Evolutionary conservation across 2,329 filamentous ascomycete genomes (phyloP).

Genomic region (Grosmannia penicillata): DNA sequence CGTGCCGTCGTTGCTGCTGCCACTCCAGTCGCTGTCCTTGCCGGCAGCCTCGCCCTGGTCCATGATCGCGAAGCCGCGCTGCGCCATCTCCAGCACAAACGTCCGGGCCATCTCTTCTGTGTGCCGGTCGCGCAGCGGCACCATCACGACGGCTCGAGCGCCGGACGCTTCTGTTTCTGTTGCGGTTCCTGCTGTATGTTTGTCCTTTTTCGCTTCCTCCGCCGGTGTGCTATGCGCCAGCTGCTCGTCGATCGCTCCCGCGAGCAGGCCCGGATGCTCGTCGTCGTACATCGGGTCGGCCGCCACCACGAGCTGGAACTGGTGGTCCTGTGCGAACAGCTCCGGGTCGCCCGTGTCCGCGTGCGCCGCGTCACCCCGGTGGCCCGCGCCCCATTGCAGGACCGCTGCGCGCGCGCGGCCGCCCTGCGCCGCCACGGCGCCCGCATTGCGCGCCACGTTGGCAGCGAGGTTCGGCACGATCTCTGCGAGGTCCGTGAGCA

Average conservation of each 20-base stretch:
- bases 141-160: slow-evolving; percentile 51
- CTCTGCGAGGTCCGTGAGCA: slow-evolving; percentile 69
- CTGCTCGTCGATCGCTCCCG: slow-evolving; percentile 53
- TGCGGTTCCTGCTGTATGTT: slow-evolving; percentile 33
- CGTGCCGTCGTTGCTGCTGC: slow-evolving; percentile 18
- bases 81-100: slow-evolving; percentile 47
- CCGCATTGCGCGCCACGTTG: slow-evolving; percentile 54
- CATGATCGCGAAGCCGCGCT: slow-evolving; percentile 38
- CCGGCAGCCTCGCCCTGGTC: slow-evolving; percentile 49
- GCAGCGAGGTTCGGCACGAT: slow-evolving; percentile 69
- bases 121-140: slow-evolving; percentile 62
- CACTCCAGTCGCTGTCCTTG: slow-evolving; percentile 56
- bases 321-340: slow-evolving; percentile 20
- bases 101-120: slow-evolving; percentile 43
- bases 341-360: slow-evolving; percentile 27
- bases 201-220: too few relatives aligned
- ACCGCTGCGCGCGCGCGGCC: slow-evolving; percentile 47
- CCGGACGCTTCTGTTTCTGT: neutral
- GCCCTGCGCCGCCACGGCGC: slow-evolving; percentile 35
- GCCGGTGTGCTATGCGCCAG: slow-evolving; percentile 39
- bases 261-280: slow-evolving; percentile 62
- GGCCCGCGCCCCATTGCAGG: slow-evolving; percentile 60
- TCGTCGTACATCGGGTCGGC: slow-evolving; percentile 83
- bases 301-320: slow-evolving; percentile 53
- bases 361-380: slow-evolving; percentile 8